Conservation (phyloP, 2,329 filamentous ascomycete species). For the Pseudocercospora cruenta region DNA sequence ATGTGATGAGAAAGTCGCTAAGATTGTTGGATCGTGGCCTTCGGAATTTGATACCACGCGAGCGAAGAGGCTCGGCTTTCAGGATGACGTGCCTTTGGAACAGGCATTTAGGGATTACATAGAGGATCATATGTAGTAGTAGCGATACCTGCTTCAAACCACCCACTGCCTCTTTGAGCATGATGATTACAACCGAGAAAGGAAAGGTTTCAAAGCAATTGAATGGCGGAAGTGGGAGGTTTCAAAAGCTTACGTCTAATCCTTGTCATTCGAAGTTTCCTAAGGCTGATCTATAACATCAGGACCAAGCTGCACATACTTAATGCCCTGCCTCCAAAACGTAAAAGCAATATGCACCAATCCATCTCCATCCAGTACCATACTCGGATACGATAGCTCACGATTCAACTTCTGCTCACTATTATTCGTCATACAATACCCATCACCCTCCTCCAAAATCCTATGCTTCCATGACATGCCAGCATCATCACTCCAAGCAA, state of each 20-base stretch:
- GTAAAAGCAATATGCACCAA: constrained; percentile 24
- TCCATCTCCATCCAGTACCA: constrained; percentile 11
- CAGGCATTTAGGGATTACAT: constrained; percentile 10
- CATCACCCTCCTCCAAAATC: constrained; percentile 23
- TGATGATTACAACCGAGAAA: no score
- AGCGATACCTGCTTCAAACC: background rate
- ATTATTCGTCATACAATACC: constrained; percentile 29
- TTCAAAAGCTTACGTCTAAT: background rate
- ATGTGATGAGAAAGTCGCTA: constrained; percentile 3
- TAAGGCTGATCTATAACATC: constrained; percentile 2
- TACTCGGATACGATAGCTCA: constrained; percentile 26
- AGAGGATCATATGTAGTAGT: constrained; percentile 1
- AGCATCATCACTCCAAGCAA: constrained; percentile 24
- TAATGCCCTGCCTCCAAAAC: constrained; percentile 27
- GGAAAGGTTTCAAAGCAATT: no score
- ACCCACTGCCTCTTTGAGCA: no score
- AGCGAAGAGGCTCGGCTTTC: constrained; percentile 7
- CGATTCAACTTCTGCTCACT: constrained; percentile 27
- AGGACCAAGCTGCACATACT: constrained; percentile 20
- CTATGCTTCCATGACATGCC: constrained; percentile 18
- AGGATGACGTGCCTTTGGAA: constrained; percentile 3
- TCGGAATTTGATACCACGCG: constrained; percentile 1
- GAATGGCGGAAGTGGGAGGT: no score
- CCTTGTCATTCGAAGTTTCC: background rate
- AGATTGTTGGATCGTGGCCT: constrained; percentile 10